Conservation (phyloP, 148 eudicot species). For the Suaeda aralocaspica region DNA sequence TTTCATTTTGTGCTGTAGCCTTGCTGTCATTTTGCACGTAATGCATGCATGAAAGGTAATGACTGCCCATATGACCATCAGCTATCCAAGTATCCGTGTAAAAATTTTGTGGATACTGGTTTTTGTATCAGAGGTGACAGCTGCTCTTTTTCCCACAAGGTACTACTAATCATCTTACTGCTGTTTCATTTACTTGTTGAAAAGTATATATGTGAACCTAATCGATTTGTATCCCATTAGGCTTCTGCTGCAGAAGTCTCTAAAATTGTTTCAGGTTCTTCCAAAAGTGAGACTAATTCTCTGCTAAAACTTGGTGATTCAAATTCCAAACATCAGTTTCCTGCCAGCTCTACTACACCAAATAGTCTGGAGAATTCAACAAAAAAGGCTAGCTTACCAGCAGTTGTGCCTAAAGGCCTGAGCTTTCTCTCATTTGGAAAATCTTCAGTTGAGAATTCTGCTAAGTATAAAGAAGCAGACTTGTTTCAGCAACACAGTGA, state of each 20-base stretch:
- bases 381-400: constrained; percentile 20
- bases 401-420: constrained; percentile 55
- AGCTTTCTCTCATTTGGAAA: constrained; percentile 50
- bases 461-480: constrained; percentile 27
- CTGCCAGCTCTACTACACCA: constrained; percentile 17
- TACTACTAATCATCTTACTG: constrained; percentile 19
- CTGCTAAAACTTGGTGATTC: constrained; percentile 24
- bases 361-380: constrained; percentile 19
- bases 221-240: constrained; percentile 26
- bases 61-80: constrained; percentile 92
- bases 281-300: constrained; percentile 25
- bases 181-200: neutral
- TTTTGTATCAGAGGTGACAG: constrained; percentile 69
- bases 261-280: constrained; percentile 13
- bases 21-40: constrained; percentile 81
- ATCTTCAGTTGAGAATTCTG: constrained; percentile 27
- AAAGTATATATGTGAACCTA: constrained; percentile 4
- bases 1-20: constrained; percentile 51
- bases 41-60: constrained; percentile 91
- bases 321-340: constrained; percentile 29
- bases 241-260: constrained; percentile 30
- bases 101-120: constrained; percentile 44
- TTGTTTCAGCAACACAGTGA: constrained; percentile 28
- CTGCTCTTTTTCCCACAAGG: constrained; percentile 88
- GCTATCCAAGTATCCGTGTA: constrained; percentile 90